Conservation (phyloP, 208 protist genomes). For the Leishmania amazonensis region DNA sequence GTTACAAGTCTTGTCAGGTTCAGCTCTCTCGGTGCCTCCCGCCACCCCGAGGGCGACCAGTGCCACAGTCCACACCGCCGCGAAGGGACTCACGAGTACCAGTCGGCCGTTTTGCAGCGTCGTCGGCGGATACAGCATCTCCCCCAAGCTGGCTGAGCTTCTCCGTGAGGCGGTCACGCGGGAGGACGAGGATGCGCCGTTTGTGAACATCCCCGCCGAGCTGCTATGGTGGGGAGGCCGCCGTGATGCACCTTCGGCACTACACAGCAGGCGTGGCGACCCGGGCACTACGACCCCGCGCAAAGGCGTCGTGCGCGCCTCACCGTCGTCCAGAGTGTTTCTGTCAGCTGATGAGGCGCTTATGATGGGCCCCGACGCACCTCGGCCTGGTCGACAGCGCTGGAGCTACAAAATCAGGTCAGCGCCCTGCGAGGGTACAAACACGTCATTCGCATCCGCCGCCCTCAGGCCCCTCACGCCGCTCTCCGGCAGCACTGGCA, state of each 20-base stretch:
- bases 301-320: neutral
- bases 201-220: conserved; percentile 14
- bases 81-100: neutral
- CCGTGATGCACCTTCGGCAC: too few relatives aligned
- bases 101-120: neutral
- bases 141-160: conserved; percentile 13
- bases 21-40: neutral
- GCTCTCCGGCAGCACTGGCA: conserved; percentile 1
- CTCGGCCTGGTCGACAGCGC: conserved; percentile 3
- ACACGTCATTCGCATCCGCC: neutral
- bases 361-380: conserved; percentile 36
- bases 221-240: neutral
- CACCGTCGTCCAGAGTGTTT: neutral
- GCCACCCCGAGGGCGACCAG: neutral
- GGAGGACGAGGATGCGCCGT: conserved; percentile 20
- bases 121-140: neutral
- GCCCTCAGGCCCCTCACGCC: neutral
- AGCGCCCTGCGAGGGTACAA: neutral
- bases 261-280: neutral
- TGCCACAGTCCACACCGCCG: neutral
- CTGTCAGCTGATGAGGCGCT: conserved; percentile 16
- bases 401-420: neutral
- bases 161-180: conserved; percentile 33
- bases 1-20: neutral
- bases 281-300: neutral